phyloP scores from a whole-genome alignment of 306 rosid species.

The Pueraria montana region DNA sequence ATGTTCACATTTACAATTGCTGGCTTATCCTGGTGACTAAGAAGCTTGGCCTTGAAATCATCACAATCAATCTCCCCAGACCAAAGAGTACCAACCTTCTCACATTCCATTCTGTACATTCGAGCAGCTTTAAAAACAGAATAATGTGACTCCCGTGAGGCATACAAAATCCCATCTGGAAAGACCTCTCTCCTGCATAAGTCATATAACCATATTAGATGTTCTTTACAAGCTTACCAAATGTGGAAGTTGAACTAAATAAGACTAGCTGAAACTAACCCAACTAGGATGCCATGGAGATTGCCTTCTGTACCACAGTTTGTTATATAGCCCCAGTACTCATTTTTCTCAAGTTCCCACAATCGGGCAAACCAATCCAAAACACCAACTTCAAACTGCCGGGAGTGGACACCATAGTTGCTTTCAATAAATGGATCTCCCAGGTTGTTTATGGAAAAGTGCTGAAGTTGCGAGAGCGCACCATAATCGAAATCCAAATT shows the following conservation, averaged over 20 bases:
- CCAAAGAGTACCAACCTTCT: slow-evolving; percentile 53
- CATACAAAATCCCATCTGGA: slow-evolving; percentile 68
- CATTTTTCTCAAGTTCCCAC: slow-evolving; percentile 92
- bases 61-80: slow-evolving; percentile 72
- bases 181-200: slow-evolving; percentile 64
- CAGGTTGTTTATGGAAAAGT: slow-evolving; percentile 93
- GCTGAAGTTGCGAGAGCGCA: slow-evolving; percentile 87
- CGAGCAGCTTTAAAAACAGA: slow-evolving; percentile 65
- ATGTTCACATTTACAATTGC: slow-evolving; percentile 68
- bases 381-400: slow-evolving; percentile 94
- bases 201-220: slow-evolving; percentile 35
- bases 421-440: slow-evolving; percentile 99
- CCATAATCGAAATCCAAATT: slow-evolving; percentile 97
- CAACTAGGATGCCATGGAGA: slow-evolving; percentile 82
- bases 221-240: slow-evolving; percentile 27
- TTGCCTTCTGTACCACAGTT: slow-evolving; percentile 99
- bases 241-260: slow-evolving; percentile 32
- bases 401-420: slow-evolving; percentile 94
- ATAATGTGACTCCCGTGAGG: slow-evolving; percentile 66
- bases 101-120: slow-evolving; percentile 69
- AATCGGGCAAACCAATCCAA: slow-evolving; percentile 97
- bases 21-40: slow-evolving; percentile 64
- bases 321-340: slow-evolving; percentile 99
- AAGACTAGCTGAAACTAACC: slow-evolving; percentile 52
- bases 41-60: slow-evolving; percentile 62